Evolutionary conservation across 2,329 filamentous ascomycete genomes (phyloP).

Genomic region (Pestalotiopsis sp.): DNA sequence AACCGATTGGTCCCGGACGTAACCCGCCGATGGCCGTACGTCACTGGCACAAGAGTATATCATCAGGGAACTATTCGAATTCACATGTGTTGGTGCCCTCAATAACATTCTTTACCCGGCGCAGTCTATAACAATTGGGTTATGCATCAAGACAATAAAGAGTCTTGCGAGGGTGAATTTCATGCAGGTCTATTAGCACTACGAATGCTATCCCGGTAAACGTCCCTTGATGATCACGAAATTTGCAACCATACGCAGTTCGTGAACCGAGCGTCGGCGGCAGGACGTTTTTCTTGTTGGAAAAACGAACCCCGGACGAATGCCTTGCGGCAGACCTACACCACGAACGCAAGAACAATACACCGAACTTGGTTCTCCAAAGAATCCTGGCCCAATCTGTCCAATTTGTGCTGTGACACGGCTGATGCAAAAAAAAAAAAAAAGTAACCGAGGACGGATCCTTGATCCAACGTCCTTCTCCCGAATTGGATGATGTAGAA

Average conservation of each 20-base stretch:
- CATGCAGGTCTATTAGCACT: constrained; percentile 7
- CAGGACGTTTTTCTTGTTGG: background rate
- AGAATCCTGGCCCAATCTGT: background rate
- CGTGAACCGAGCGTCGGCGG: background rate
- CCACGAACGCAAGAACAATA: background rate
- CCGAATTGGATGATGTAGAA: background rate
- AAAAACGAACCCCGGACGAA: background rate
- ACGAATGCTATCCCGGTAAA: constrained; percentile 2
- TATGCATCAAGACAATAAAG: background rate
- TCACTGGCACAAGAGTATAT: too few species aligned
- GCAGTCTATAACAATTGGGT: too few species aligned
- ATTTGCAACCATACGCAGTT: background rate
- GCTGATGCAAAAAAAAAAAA: background rate
- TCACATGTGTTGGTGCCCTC: too few species aligned
- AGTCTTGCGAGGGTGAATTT: background rate
- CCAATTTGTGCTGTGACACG: too few species aligned
- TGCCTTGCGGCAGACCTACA: background rate
- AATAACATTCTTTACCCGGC: too few species aligned
- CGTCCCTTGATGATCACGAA: background rate
- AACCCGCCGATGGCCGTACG: too few species aligned
- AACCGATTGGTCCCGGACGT: too few species aligned
- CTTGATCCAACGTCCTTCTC: background rate
- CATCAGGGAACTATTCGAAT: too few species aligned
- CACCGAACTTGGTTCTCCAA: background rate
- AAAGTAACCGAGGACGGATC: background rate